A percentile compares a stretch with the other conserved stretches of the same genome.
These are phyloP conservation scores for Lecanosticta acicola DNA, from an alignment of 2,329 filamentous ascomycete species.

Conservation along the genomic window DNA sequence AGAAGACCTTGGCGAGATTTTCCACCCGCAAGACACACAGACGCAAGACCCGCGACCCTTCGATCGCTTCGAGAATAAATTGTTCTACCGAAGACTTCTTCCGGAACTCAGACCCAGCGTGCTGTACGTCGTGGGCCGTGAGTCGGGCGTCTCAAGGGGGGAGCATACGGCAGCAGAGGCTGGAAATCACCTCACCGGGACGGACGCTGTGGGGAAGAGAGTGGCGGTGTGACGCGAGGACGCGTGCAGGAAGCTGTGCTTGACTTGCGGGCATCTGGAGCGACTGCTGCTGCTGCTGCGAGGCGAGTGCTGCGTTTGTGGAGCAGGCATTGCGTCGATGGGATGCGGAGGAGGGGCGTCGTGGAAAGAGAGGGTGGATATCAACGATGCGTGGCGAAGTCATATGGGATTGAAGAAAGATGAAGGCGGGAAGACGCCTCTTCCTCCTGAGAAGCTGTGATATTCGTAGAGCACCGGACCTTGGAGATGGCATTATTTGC, in stretches of 20 bases:
- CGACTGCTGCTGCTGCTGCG: slow-evolving; percentile 59
- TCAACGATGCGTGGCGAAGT: slow-evolving; percentile 6
- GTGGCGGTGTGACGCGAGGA: slow-evolving; percentile 55
- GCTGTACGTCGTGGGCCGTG: slow-evolving; percentile 62
- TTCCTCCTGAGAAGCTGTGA: slow-evolving; percentile 6
- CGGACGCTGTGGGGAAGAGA: slow-evolving; percentile 59
- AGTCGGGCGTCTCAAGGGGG: slow-evolving; percentile 48
- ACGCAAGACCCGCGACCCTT: slow-evolving; percentile 59
- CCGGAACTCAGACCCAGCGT: slow-evolving; percentile 56
- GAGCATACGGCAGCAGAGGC: slow-evolving; percentile 48
- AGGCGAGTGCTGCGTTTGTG: slow-evolving; percentile 35
- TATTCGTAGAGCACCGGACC: too few relatives aligned
- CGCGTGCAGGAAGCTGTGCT: slow-evolving; percentile 61
- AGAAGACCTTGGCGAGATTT: slow-evolving; percentile 4
- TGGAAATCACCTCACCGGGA: slow-evolving; percentile 56
- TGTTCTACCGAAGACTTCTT: slow-evolving; percentile 53
- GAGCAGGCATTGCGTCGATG: slow-evolving; percentile 2
- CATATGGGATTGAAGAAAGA: slow-evolving; percentile 1
- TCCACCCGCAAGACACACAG: slow-evolving; percentile 42
- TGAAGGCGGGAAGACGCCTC: background rate
- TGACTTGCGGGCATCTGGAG: slow-evolving; percentile 65
- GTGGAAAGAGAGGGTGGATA: slow-evolving; percentile 6
- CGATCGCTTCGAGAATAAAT: slow-evolving; percentile 56
- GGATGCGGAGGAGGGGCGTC: slow-evolving; percentile 1
- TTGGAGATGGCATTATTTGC: too few relatives aligned